Conservation (phyloP, 345 rosid species). For the Camelina sativa region DNA sequence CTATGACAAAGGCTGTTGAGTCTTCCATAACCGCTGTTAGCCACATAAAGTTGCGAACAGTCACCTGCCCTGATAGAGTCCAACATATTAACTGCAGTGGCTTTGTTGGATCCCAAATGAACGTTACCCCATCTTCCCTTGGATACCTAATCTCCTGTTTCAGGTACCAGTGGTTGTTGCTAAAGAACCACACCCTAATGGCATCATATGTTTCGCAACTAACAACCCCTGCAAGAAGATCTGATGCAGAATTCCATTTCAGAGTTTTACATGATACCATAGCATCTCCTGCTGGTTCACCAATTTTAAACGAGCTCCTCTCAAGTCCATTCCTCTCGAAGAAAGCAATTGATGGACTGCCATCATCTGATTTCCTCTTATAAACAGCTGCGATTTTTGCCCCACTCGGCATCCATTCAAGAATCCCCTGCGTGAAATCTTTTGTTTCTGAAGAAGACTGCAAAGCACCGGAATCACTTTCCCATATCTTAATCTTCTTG, state of each 20-base stretch:
- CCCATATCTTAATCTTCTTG: constrained; percentile 90
- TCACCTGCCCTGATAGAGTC: constrained; percentile 75
- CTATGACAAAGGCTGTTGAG: constrained; percentile 82
- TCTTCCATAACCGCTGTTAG: constrained; percentile 75
- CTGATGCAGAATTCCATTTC: constrained; percentile 92
- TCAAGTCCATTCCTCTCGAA: constrained; percentile 90
- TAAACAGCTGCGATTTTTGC: constrained; percentile 86
- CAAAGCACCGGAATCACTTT: constrained; percentile 76
- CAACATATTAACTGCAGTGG: constrained; percentile 82
- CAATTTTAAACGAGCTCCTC: constrained; percentile 70
- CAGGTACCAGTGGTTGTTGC: constrained; percentile 93
- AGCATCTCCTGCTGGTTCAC: constrained; percentile 52
- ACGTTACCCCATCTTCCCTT: constrained; percentile 62
- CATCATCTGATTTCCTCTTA: constrained; percentile 60
- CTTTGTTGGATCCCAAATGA: constrained; percentile 98
- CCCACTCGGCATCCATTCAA: constrained; percentile 99
- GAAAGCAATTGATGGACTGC: constrained; percentile 67
- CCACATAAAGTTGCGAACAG: constrained; percentile 74
- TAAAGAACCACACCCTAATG: constrained; percentile 78
- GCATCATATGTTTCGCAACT: constrained; percentile 63
- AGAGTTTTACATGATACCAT: constrained; percentile 54
- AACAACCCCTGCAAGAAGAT: constrained; percentile 80
- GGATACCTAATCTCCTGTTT: constrained; percentile 79
- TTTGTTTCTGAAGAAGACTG: constrained; percentile 78
- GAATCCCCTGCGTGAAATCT: constrained; percentile 62